Evolutionary conservation across 2,329 filamentous ascomycete species (phyloP).

Genomic region (Phaeosphaeriaceae sp.): DNA sequence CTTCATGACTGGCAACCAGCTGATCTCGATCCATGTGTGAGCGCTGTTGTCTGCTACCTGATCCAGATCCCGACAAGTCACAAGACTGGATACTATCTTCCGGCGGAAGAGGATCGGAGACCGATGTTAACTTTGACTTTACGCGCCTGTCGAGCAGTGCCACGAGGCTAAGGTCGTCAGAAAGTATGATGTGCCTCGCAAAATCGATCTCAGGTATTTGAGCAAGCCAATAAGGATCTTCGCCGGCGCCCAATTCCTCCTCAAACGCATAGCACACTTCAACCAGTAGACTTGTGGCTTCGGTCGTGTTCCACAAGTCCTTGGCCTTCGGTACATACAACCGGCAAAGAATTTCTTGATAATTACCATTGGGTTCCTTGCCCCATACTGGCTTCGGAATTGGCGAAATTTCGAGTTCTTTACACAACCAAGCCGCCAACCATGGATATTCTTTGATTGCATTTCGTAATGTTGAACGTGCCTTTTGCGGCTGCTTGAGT

Average conservation of each 20-base stretch:
- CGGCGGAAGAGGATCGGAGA: slow-evolving; percentile 85
- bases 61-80: slow-evolving; percentile 10
- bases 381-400: slow-evolving; percentile 86
- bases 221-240: slow-evolving; percentile 41
- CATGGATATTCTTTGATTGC: slow-evolving; percentile 81
- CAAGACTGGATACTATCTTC: slow-evolving; percentile 49
- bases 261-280: slow-evolving; percentile 66
- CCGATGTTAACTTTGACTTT: slow-evolving; percentile 61
- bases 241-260: slow-evolving; percentile 29
- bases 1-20: slow-evolving; percentile 33
- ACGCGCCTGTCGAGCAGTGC: slow-evolving; percentile 70
- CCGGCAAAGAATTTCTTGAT: slow-evolving; percentile 73
- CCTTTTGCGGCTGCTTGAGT: slow-evolving; percentile 68
- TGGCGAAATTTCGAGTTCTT: slow-evolving; percentile 76
- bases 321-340: slow-evolving; percentile 79
- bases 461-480: slow-evolving; percentile 67
- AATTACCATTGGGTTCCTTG: slow-evolving; percentile 67
- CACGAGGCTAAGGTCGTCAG: slow-evolving; percentile 75
- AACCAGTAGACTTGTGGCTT: slow-evolving; percentile 71
- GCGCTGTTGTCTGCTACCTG: slow-evolving; percentile 1
- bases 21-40: slow-evolving; percentile 15
- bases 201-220: slow-evolving; percentile 54
- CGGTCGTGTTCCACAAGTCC: slow-evolving; percentile 84
- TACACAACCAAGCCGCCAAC: slow-evolving; percentile 81
- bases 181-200: slow-evolving; percentile 78